Base-by-base conservation (phyloP, 441 rosid species). In the Biscutella laevigata region DNA sequence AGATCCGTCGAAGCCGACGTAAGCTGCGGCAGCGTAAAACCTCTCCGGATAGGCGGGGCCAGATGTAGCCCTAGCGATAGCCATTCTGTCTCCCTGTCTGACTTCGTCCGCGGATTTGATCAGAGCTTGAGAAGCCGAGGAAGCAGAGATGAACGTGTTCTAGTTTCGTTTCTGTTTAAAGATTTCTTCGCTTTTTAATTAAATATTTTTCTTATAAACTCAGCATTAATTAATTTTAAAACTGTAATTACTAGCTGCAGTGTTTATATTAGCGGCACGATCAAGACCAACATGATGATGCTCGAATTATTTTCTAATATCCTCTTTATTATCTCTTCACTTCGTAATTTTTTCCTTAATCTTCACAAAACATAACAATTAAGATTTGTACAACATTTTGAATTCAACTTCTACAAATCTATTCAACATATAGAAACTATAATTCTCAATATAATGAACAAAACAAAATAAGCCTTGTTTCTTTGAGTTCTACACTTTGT, bases 11-110 rank as follows among this genome's bases (percentile, higher is more conserved):
- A 94, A 76, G 43, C 99, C 99, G 56, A 81, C 91, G 66, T 65
- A 94, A 10, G 95, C 45, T 13, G 97, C 88, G 6, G 99, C 99
- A 3, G 95, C 89, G 56, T 78, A 89, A 77, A 94, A 94, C 25
- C 97, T 81, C 64, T 84, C 95, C 24, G 99, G 99, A 64, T 86
- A 94, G 33, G 97, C 94, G 65, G 86, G 90, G 71, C 97, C 95
- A 57, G 97, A 81, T n/a, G n/a, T 84, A 51, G 80, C 86, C 73
- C 97, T 81, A 76, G 87, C 79, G 91, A 84, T 79, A 22, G 94
- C 82, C 94, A 79, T 82, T 42, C n/a, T 61, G 14, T 50, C 28
- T 52, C 51, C 20, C 27, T 38, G 62, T 53, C 65, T 46, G 32
- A 49, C 56, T 57, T 54, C 27, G 59, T 48, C 53, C 48, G 54